Base-by-base conservation (phyloP, 1,139 yeast genomes). In the Yamadazyma atlantica region DNA sequence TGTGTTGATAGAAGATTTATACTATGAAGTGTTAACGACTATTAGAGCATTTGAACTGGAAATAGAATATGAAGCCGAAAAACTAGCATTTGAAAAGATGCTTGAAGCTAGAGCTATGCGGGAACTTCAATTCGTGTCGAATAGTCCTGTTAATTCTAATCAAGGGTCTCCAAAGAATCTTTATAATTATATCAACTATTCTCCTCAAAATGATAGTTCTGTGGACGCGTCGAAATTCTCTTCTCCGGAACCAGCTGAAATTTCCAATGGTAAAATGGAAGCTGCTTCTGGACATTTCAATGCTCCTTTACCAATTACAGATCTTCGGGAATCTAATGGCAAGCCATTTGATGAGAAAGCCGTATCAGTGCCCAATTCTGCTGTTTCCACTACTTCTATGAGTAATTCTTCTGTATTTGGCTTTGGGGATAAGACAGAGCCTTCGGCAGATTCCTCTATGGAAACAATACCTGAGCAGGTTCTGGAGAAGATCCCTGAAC, bases 1-100 rank as follows among this genome's bases (percentile, higher is more conserved):
- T 2, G 44, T 68, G 8, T 40, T 55, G 14, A 41, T 59, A 37
- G 58, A 56, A 15, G 65, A 58, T 33, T 43, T 58, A 15, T 50
- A 55, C 35, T 47, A 41, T 11, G 54, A 54, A 35, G 39, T 51
- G 4, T 23, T 61, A 32, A 48, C 46, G 14, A 42, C 57, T 29
- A 48, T 62, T 4, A 46, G 56, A 37, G 40, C 41, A 24, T 39
- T 40, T 15, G 43, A 44, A 32, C 17, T 33, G 30, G 31, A 37
- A 10, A 29, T 33, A 14, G 22, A 29, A 30, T 32, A 15, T 10
- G 30, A 28, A 28, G 11, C 15, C 12, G 17, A 14, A 13, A 28
- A 28, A 13, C 3, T 15, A 11, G 16, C 15, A n/a, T 28, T 28
- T 16, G 21, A 28, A 16, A 8, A 14, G n/a, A 14, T 28, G 17